These are phyloP conservation scores for Hyaloperonospora brassicae DNA, from an alignment of 352 stramenopile species.

Conservation along the genomic window DNA sequence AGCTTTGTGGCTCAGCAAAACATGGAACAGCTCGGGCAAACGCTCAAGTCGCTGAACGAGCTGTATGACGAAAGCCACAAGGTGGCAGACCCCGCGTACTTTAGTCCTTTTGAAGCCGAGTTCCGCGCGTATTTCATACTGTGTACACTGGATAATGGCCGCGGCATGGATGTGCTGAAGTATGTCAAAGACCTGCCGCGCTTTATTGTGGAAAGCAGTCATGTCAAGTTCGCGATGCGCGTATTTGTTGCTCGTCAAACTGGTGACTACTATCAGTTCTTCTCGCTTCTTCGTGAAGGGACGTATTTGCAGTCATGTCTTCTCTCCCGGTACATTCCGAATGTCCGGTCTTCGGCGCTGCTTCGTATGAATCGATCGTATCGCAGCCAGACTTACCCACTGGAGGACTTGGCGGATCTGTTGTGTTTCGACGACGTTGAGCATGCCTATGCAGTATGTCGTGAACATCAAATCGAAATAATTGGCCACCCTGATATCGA, in stretches of 20 bases:
- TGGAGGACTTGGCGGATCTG: constrained; percentile 50
- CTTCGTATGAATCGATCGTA: constrained; percentile 77
- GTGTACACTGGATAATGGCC: constrained; percentile 77
- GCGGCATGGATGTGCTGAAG: constrained; percentile 77
- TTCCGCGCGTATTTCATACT: constrained; percentile 83
- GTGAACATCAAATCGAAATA: constrained; percentile 58
- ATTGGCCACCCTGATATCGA: constrained; percentile 32
- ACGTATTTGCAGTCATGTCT: constrained; percentile 82
- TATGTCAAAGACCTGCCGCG: constrained; percentile 71
- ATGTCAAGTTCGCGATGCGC: constrained; percentile 83
- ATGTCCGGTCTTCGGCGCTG: constrained; percentile 58
- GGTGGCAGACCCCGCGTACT: constrained; percentile 37
- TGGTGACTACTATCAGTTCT: constrained; percentile 80
- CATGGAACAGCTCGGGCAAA: constrained; percentile 85
- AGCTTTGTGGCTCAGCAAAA: constrained; percentile 86
- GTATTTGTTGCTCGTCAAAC: constrained; percentile 83
- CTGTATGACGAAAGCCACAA: constrained; percentile 83
- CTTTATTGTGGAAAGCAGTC: constrained; percentile 47
- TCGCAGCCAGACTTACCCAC: constrained; percentile 56
- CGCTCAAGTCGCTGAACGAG: constrained; percentile 81
- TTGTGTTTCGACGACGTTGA: constrained; percentile 81
- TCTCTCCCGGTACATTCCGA: constrained; percentile 74
- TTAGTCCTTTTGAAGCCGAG: constrained; percentile 81
- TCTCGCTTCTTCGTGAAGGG: constrained; percentile 57
- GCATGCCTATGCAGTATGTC: constrained; percentile 54